Evolutionary conservation across 2,329 filamentous ascomycete species (phyloP), one percentile per base, ranked within the genome.

Genomic region (Cryoendolithus antarcticus): DNA sequence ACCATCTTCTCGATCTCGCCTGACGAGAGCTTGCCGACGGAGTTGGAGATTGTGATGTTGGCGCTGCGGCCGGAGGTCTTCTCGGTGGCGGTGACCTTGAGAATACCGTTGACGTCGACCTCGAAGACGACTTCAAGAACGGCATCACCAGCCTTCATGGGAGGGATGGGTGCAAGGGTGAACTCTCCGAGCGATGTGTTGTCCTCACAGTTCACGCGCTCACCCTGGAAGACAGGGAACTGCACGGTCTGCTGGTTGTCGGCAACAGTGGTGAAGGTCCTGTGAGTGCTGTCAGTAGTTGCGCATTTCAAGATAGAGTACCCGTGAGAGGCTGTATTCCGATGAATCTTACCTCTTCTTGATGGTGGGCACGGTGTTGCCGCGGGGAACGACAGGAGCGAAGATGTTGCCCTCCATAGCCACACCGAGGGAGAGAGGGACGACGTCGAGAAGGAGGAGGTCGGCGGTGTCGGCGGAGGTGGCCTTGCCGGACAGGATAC

Each of bases 321-420:
- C 36, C 10, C 33, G 32, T 9, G 7, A 36, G 24, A 11, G 32
- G 34, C 33, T 27, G 11, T 27, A 34, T 27, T 27, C 3, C 24
- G 7, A 3, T 27, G 3, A 40, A 6, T 40, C 27, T 36, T 15
- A 47, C 48, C 71, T 67, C 71, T 93, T 93, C 71, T 89, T 91
- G 48, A 93, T 69, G 9, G 43, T 50, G 9, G 56, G 55, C n/a
- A 58, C 66, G 12, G 66, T 69, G 45, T 62, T 55, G 28, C 66
- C 65, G 53, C 67, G 65, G 48, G 83, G 70, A 52, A 98, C 86
- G 49, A 96, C 89, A 37, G 86, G 84, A 40, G 89, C 89, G 62
- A 95, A 96, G 67, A 96, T 94, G 74, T 95, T 95, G 53, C 91
- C 89, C 74, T 96, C 91, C 91, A 96, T 98, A 61, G 89, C 91